Evolutionary conservation across 1,139 yeast genomes (phyloP).

Genomic region (Saccharomyces uvarum): DNA sequence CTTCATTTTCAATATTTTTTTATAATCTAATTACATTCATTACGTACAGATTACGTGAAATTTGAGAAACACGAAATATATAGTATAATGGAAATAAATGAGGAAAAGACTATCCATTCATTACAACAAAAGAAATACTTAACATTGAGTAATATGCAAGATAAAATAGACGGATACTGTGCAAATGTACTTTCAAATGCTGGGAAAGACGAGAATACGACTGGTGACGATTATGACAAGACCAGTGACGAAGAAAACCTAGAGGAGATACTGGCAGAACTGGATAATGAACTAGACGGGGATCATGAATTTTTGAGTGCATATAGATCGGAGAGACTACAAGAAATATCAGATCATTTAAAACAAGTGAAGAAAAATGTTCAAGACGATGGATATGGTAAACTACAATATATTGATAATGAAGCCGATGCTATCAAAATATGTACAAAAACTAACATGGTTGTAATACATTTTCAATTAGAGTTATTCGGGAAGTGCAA

Average conservation of each 20-base stretch:
- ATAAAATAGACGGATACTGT: not conserved
- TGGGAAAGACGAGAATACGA: not conserved
- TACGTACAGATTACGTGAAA: too few relatives aligned
- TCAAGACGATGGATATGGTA: slow-evolving; percentile 37
- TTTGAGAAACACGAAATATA: not conserved
- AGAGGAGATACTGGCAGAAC: slow-evolving; percentile 44
- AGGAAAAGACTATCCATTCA: not conserved
- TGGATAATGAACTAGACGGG: slow-evolving; percentile 63
- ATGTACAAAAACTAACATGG: slow-evolving; percentile 38
- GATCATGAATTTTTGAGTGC: slow-evolving; percentile 45
- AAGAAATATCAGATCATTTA: slow-evolving; percentile 46
- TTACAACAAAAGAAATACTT: not conserved
- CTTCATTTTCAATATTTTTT: too few relatives aligned
- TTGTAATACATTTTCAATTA: slow-evolving; percentile 60
- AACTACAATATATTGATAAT: slow-evolving; percentile 35
- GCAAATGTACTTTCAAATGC: not conserved
- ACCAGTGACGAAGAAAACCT: slow-evolving; percentile 37
- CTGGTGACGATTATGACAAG: slow-evolving; percentile 14
- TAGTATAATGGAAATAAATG: too few relatives aligned
- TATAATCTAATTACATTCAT: too few relatives aligned
- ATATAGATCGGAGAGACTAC: slow-evolving; percentile 63
- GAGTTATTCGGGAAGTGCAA: slow-evolving; percentile 54
- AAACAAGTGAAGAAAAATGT: slow-evolving; percentile 36
- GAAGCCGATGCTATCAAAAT: slow-evolving; percentile 53
- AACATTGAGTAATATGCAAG: not conserved